Conservation (phyloP, 768 basidiomycete genomes). For the Psilocybe subaeruginosa region DNA sequence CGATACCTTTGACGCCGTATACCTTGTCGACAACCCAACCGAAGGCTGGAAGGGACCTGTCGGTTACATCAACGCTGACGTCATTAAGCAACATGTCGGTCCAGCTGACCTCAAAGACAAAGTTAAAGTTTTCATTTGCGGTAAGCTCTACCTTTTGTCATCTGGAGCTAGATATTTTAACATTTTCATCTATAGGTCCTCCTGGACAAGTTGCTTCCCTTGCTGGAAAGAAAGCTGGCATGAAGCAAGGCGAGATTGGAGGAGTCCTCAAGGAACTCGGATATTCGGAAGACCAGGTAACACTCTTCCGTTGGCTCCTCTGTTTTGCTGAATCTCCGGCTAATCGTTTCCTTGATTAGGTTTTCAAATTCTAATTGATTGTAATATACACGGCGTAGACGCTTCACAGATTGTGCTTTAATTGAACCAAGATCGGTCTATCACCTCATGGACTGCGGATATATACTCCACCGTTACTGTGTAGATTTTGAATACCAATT, state of each 20-base stretch:
- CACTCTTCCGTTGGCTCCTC: neutral
- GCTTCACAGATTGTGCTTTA: neutral
- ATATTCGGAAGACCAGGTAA: conserved; percentile 84
- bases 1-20: conserved; percentile 77
- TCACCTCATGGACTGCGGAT: neutral
- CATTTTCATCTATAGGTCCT: conserved; percentile 51
- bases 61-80: conserved; percentile 75
- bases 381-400: neutral
- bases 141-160: conserved; percentile 41
- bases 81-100: conserved; percentile 76
- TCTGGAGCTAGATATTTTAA: neutral
- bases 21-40: conserved; percentile 80
- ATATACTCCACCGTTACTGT: neutral
- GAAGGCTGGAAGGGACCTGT: conserved; percentile 62
- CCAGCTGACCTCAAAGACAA: conserved; percentile 69
- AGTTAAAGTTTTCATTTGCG: conserved; percentile 89
- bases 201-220: conserved; percentile 89
- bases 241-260: conserved; percentile 80
- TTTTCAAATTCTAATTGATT: conserved; percentile 31
- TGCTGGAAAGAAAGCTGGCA: conserved; percentile 87
- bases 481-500: neutral
- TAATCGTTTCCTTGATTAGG: conserved; percentile 18
- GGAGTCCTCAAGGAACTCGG: conserved; percentile 89
- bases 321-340: neutral
- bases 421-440: neutral